Percentiles rank a stretch among this genome's conserved stretches.
Conservation (phyloP, 495 filamentous ascomycete genomes). For the Xylaria nigripes region DNA sequence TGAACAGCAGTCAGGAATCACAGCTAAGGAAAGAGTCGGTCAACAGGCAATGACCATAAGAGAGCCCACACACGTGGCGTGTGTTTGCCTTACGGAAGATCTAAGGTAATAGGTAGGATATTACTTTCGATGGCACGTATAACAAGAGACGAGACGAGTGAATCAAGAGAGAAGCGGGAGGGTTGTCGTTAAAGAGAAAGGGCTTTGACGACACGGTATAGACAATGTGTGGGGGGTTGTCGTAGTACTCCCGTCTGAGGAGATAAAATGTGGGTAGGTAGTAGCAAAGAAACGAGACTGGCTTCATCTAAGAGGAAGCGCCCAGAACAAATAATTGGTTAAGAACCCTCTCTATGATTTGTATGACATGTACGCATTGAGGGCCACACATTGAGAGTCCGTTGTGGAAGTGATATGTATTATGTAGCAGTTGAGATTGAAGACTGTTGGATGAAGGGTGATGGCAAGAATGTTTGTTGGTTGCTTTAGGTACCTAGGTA, state of each 20-base stretch:
- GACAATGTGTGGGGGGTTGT: neutral
- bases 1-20: slow-evolving; percentile 6
- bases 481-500: neutral
- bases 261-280: neutral
- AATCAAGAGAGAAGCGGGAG: neutral
- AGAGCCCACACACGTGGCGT: neutral
- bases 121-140: neutral
- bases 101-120: neutral
- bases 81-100: neutral
- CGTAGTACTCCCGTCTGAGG: neutral
- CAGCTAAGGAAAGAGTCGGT: neutral
- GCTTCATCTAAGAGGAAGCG: too few relatives aligned
- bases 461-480: neutral
- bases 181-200: neutral
- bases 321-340: too few relatives aligned
- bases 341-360: too few relatives aligned
- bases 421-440: neutral
- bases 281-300: too few relatives aligned
- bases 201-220: neutral
- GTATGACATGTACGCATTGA: too few relatives aligned
- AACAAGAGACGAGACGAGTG: neutral
- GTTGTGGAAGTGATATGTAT: too few relatives aligned
- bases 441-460: neutral
- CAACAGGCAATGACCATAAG: neutral
- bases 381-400: too few relatives aligned